Base-by-base conservation (phyloP, 2,329 filamentous ascomycete genomes). In the Colletotrichum limetticola region DNA sequence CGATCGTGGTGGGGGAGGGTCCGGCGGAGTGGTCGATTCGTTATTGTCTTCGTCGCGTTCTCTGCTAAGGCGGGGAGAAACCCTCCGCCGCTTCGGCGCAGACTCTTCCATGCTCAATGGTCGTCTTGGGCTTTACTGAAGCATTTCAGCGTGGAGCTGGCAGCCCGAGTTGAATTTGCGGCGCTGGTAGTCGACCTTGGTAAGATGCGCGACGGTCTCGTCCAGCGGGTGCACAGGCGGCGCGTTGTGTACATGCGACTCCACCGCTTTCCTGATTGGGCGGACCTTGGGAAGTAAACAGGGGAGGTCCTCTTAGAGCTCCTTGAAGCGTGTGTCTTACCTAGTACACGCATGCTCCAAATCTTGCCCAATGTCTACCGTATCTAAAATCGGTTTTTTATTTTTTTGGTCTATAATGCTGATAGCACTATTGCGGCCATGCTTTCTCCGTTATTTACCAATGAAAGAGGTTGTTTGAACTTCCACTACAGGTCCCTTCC, bases 81-180 rank as follows among this genome's bases (percentile, higher is more conserved):
- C 91, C 79, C 91, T 91, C 78, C 91, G 88, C 78, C 91, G 86
- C 81, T 94, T 93, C 5, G 89, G 84, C 59, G 91, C 88, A 30
- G 91, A 90, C 68, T 86, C 84, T 75, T 90, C 88, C 84, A 85
- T 85, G 3, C 5, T 61, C 3, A 8, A 35, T 11, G 8, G n/a
- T 49, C 5, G 24, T 68, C 5, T 6, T 6, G 3, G 5, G 4
- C 19, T 24, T 22, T 49, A 61, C 37, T 37, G 9, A 37, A n/a
- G 9, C 66, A 71, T 69, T 7, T 66, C 52, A 35, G 0, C 28
- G 28, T 24, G 4, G 2, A 24, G 11, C 14, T 49, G 9, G 66
- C 7, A 42, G n/a, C 24, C 58, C 52, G 14, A 16, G 19, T n/a
- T 30, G 14, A 9, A 22, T 16, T 28, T 11, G n/a, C 22, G 14